Evolutionary conservation across 2,329 filamentous ascomycete species (phyloP).

Genomic region (Tolypocladium paradoxum): DNA sequence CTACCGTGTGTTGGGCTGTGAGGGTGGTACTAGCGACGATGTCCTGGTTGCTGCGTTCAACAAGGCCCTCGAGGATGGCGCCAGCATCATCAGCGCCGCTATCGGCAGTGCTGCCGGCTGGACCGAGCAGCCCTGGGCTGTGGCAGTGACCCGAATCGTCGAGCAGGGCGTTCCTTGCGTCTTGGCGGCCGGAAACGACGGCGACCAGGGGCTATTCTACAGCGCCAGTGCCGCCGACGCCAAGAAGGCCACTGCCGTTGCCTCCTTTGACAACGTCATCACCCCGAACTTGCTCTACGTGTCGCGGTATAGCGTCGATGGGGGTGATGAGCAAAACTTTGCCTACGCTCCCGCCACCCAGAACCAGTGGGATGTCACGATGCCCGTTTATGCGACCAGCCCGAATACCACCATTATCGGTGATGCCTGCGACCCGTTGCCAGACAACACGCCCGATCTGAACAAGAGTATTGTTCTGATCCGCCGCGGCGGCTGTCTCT

Average conservation of each 20-base stretch:
- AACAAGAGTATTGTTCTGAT: conserved; percentile 47
- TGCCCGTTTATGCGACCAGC: conserved; percentile 37
- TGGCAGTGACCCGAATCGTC: conserved; percentile 41
- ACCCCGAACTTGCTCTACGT: conserved; percentile 30
- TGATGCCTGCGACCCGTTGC: conserved; percentile 41
- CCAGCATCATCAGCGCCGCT: conserved; percentile 45
- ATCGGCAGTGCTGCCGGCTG: conserved; percentile 41
- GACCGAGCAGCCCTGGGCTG: conserved; percentile 39
- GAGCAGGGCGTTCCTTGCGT: conserved; percentile 41
- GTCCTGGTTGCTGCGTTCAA: conserved; percentile 27
- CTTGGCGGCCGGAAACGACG: conserved; percentile 40
- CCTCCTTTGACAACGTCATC: conserved; percentile 36
- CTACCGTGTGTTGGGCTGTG: conserved; percentile 26
- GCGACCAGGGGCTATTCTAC: conserved; percentile 35
- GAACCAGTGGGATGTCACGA: conserved; percentile 31
- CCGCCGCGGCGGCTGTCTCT: conserved; percentile 46
- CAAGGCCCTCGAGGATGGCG: conserved; percentile 33
- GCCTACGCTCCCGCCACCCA: conserved; percentile 31
- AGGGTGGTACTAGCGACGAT: conserved; percentile 20
- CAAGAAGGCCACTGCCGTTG: conserved; percentile 34
- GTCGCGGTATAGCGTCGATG: conserved; percentile 29
- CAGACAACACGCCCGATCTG: conserved; percentile 45
- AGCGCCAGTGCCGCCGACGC: conserved; percentile 36
- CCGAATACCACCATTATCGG: conserved; percentile 35
- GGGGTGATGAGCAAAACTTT: conserved; percentile 24